Percentiles rank a stretch among this genome's conserved stretches.
Evolutionary conservation across 768 basidiomycete species (phyloP).

Genomic region (Tephrocybe sp.): DNA sequence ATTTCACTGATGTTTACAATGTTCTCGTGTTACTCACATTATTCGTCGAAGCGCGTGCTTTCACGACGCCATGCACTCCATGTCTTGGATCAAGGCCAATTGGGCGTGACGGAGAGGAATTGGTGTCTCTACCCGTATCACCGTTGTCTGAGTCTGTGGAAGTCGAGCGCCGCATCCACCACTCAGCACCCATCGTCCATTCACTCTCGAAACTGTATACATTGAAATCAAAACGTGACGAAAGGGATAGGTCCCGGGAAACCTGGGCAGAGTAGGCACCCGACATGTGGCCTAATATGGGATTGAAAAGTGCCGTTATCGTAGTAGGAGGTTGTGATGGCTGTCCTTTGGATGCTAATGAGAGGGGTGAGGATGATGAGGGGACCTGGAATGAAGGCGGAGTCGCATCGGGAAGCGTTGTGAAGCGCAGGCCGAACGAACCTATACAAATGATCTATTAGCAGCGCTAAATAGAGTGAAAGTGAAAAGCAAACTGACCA

Average conservation of each 20-base stretch:
- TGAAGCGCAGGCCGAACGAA: slow-evolving; percentile 91
- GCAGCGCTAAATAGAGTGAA: background rate
- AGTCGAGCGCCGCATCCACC: slow-evolving; percentile 78
- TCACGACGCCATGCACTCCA: slow-evolving; percentile 78
- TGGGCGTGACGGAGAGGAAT: slow-evolving; percentile 2
- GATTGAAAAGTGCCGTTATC: slow-evolving; percentile 92
- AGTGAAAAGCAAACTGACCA: slow-evolving; percentile 46
- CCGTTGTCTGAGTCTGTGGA: slow-evolving; percentile 30
- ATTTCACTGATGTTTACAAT: background rate
- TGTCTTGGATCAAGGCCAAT: slow-evolving; percentile 19
- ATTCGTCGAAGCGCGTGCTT: slow-evolving; percentile 85
- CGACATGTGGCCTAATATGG: slow-evolving; percentile 92
- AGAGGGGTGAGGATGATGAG: slow-evolving; percentile 32
- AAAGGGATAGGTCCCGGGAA: slow-evolving; percentile 79
- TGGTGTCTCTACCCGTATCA: slow-evolving; percentile 15
- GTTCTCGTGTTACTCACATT: slow-evolving; percentile 51
- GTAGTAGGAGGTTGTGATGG: slow-evolving; percentile 87
- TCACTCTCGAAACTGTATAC: slow-evolving; percentile 96
- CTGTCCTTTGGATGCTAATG: slow-evolving; percentile 29
- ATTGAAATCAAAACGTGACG: slow-evolving; percentile 93
- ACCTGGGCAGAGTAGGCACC: slow-evolving; percentile 89
- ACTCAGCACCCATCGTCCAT: slow-evolving; percentile 93
- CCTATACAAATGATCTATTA: slow-evolving; percentile 43
- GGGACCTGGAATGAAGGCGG: slow-evolving; percentile 59
- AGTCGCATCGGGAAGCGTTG: slow-evolving; percentile 81